Evolutionary conservation across 805 yeast species (phyloP).

Genomic region (Saccharomyces mikatae): DNA sequence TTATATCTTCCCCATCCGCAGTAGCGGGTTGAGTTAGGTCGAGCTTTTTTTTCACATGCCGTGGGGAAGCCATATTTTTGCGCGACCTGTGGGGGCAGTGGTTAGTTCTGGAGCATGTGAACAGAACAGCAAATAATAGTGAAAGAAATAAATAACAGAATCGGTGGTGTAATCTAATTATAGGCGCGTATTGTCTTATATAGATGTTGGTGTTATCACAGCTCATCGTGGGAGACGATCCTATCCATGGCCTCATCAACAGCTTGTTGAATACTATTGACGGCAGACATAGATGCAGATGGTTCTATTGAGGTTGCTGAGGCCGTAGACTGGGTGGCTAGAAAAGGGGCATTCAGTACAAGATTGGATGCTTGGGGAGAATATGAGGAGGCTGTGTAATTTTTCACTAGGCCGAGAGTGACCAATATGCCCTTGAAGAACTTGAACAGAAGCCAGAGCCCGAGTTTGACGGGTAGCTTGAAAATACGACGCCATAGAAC

Average conservation of each 20-base stretch:
- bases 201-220: background rate
- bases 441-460: constrained; percentile 27
- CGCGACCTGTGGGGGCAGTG: background rate
- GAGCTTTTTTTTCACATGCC: background rate
- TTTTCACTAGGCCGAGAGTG: constrained; percentile 21
- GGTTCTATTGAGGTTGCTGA: background rate
- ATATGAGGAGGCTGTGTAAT: constrained; percentile 3
- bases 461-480: constrained; percentile 26
- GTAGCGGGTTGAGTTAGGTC: background rate
- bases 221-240: constrained; percentile 20
- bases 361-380: background rate
- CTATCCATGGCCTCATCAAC: constrained; percentile 23
- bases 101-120: background rate
- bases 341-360: background rate
- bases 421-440: constrained; percentile 32
- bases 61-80: background rate
- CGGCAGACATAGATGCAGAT: background rate
- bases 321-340: constrained; percentile 1
- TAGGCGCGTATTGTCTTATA: background rate
- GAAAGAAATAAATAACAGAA: background rate
- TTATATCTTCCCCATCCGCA: background rate
- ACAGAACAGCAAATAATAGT: background rate
- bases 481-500: constrained; percentile 31
- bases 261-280: constrained; percentile 11
- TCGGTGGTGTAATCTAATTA: background rate